These are phyloP conservation scores for Neurospora sp. DNA, from an alignment of 495 filamentous ascomycete species.

Conservation along the genomic window DNA sequence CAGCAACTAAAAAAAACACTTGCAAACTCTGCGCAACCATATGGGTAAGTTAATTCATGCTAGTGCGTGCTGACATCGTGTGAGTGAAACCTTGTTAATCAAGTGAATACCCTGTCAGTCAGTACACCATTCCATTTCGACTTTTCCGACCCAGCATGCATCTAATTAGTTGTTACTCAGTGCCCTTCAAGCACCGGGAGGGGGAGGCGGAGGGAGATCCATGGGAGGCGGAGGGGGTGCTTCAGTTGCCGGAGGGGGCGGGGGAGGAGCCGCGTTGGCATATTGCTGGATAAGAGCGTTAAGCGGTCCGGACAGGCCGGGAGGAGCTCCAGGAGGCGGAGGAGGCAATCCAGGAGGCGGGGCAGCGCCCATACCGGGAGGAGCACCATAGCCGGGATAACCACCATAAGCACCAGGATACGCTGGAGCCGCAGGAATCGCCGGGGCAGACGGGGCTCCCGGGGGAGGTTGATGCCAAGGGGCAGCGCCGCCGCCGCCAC, in stretches of 20 bases:
- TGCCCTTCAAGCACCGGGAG: conserved; percentile 38
- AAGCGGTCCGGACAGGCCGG: conserved; percentile 47
- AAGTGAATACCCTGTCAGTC: not conserved
- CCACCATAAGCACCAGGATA: conserved; percentile 47
- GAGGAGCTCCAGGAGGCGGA: conserved; percentile 52
- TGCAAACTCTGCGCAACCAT: not conserved
- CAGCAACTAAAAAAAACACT: not conserved
- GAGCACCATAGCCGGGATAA: conserved; percentile 50
- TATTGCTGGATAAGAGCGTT: conserved; percentile 61
- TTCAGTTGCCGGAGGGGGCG: conserved; percentile 43
- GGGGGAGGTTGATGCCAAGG: conserved; percentile 60
- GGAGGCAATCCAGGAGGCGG: conserved; percentile 48
- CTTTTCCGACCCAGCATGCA: not conserved
- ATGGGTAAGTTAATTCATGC: not conserved
- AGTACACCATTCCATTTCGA: not conserved
- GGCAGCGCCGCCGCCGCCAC: conserved; percentile 31
- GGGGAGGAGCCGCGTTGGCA: conserved; percentile 47
- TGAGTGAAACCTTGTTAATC: not conserved
- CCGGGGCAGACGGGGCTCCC: conserved; percentile 43
- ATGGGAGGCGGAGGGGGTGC: conserved; percentile 66
- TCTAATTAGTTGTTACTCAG: not conserved
- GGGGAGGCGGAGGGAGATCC: conserved; percentile 68
- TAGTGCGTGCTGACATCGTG: not conserved
- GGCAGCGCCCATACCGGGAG: conserved; percentile 44
- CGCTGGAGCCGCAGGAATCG: conserved; percentile 36